These are phyloP conservation scores for Nitzschia putrida DNA, from an alignment of 108 stramenopile genomes.

Conservation along the genomic window DNA sequence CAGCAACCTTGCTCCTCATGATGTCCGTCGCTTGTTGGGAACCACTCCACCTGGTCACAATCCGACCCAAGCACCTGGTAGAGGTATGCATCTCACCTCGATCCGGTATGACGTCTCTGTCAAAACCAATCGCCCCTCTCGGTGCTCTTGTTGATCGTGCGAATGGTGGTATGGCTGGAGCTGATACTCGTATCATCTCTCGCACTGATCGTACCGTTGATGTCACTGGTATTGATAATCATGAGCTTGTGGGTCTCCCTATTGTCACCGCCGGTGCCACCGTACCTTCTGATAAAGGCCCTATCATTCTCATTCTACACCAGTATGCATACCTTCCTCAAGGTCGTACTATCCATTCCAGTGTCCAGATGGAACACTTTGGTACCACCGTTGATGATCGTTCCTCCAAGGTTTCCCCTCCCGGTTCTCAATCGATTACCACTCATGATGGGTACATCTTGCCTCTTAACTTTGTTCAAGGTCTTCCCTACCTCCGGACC, in stretches of 20 bases:
- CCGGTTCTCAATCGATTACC: conserved; percentile 31
- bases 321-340: no score
- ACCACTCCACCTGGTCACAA: no score
- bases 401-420: not conserved
- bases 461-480: conserved; percentile 19
- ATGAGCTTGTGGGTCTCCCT: no score
- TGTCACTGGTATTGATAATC: no score
- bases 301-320: no score
- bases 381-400: conserved; percentile 20
- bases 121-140: not conserved
- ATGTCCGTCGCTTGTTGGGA: not conserved
- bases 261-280: conserved; percentile 33
- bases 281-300: conserved; percentile 7
- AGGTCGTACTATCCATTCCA: conserved; percentile 30
- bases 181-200: no score
- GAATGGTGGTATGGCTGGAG: conserved; percentile 34
- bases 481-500: conserved; percentile 23
- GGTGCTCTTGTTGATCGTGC: conserved; percentile 41
- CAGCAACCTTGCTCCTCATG: not conserved
- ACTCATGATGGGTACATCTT: conserved; percentile 38
- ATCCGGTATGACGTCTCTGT: no score
- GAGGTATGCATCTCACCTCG: no score
- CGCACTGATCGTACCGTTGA: no score
- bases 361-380: conserved; percentile 26
- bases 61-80: no score